These are phyloP conservation scores for Mycena filopes DNA, from an alignment of 768 basidiomycete genomes.

Conservation along the genomic window DNA sequence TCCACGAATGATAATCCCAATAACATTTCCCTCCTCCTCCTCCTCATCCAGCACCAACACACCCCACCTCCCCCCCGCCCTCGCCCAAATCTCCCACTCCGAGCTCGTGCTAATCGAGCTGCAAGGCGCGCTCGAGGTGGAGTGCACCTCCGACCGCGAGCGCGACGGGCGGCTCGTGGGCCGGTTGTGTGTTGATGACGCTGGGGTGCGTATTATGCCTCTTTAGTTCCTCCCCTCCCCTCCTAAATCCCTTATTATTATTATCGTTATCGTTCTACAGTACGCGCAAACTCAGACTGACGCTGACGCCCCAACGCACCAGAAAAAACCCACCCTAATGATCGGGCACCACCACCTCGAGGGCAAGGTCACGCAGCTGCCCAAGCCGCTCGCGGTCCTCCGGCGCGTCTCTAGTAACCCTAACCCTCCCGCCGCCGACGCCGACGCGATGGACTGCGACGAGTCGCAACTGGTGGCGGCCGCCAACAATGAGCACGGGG, in stretches of 20 bases:
- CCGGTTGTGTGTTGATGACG: constrained; percentile 72
- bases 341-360: constrained; percentile 94
- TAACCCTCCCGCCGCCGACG: no score
- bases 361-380: constrained; percentile 78
- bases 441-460: constrained; percentile 31
- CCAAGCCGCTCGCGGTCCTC: constrained; percentile 87
- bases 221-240: no score
- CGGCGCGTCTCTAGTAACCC: constrained; percentile 52
- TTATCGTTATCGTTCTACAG: no score
- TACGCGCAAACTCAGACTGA: no score
- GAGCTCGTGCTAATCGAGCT: constrained; percentile 89
- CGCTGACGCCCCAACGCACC: constrained; percentile 19
- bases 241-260: not conserved
- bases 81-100: constrained; percentile 80
- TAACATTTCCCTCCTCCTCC: no score
- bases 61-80: constrained; percentile 66
- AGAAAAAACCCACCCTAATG: constrained; percentile 82
- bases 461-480: no score
- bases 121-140: constrained; percentile 84
- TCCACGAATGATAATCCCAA: no score
- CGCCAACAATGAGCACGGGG: not conserved
- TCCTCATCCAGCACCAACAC: constrained; percentile 37
- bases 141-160: constrained; percentile 59
- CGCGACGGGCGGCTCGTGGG: constrained; percentile 82
- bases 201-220: constrained; percentile 66